Conservation (phyloP, 2,329 filamentous ascomycete species). For the Drechslera avenae region DNA sequence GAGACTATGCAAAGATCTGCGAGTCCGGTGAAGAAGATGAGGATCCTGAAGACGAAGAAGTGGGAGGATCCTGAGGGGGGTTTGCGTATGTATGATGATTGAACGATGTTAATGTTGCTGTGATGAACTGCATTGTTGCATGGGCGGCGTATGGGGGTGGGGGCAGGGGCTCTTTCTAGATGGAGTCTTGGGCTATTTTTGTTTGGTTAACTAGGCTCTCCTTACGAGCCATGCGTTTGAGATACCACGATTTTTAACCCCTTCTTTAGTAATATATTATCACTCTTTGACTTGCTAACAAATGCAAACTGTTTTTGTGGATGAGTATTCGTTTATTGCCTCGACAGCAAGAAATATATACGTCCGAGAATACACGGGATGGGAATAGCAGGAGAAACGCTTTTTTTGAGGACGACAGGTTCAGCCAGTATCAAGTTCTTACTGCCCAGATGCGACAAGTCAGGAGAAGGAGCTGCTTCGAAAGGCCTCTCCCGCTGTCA, state of each 20-base stretch:
- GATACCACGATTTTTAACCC: slow-evolving; percentile 10
- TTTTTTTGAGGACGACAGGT: neutral
- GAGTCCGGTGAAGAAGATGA: slow-evolving; percentile 57
- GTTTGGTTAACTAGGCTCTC: too few species aligned
- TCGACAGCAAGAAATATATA: too few species aligned
- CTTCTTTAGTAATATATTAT: too few species aligned
- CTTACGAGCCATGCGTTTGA: slow-evolving; percentile 3
- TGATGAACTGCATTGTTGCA: slow-evolving; percentile 7
- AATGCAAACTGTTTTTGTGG: too few species aligned
- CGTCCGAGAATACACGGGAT: too few species aligned
- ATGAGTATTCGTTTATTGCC: too few species aligned
- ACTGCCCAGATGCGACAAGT: slow-evolving; percentile 4
- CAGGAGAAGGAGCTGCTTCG: too few species aligned
- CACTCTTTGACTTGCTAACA: too few species aligned
- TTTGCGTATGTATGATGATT: slow-evolving; percentile 28
- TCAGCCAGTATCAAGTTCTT: slow-evolving; percentile 5
- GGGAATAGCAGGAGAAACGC: too few species aligned
- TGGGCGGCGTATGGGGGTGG: neutral
- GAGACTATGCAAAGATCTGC: slow-evolving; percentile 45
- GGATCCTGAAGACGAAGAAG: slow-evolving; percentile 56
- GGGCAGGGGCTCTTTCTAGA: too few species aligned
- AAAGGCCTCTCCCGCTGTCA: neutral
- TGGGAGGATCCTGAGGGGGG: slow-evolving; percentile 49
- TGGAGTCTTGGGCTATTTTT: too few species aligned
- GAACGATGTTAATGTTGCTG: slow-evolving; percentile 5